A percentile compares a stretch with the other conserved stretches of the same genome.
These are phyloP conservation scores for Castanea sativa DNA, from an alignment of 306 rosid species.

Conservation along the genomic window DNA sequence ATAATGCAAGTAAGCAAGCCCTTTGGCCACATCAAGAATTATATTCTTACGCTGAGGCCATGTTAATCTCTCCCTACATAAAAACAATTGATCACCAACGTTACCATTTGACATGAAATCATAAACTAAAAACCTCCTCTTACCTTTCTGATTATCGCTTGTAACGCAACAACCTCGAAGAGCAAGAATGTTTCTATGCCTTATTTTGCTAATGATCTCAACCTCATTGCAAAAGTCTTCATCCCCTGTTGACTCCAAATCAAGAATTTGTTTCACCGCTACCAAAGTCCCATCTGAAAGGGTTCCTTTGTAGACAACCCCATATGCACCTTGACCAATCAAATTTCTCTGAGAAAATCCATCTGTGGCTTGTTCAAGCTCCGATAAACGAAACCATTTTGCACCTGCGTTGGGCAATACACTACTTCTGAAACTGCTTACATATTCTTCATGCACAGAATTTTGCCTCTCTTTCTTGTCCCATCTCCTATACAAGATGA, in stretches of 20 bases:
- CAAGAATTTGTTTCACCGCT: slow-evolving; percentile 60
- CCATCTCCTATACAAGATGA: slow-evolving; percentile 41
- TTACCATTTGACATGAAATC: slow-evolving; percentile 76
- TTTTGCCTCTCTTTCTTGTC: slow-evolving; percentile 33
- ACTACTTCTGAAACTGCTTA: slow-evolving; percentile 42
- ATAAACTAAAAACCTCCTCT: slow-evolving; percentile 68
- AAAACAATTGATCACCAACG: slow-evolving; percentile 49
- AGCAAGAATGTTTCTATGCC: slow-evolving; percentile 75
- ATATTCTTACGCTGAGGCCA: slow-evolving; percentile 85
- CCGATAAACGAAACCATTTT: slow-evolving; percentile 63
- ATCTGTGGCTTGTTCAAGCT: slow-evolving; percentile 64
- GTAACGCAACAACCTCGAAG: slow-evolving; percentile 76
- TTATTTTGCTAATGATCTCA: slow-evolving; percentile 70
- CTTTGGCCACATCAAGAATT: slow-evolving; percentile 79
- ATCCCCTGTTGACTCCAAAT: slow-evolving; percentile 60
- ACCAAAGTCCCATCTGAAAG: slow-evolving; percentile 59
- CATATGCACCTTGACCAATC: slow-evolving; percentile 74
- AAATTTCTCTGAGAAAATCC: slow-evolving; percentile 62
- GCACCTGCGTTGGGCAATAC: slow-evolving; percentile 61
- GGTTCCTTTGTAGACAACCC: slow-evolving; percentile 72
- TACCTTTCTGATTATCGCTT: slow-evolving; percentile 51
- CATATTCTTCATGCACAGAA: slow-evolving; percentile 39
- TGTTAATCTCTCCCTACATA: slow-evolving; percentile 24
- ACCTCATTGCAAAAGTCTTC: slow-evolving; percentile 78
- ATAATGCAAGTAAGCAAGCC: slow-evolving; percentile 69